Evolutionary conservation across 1,284 basidiomycete species (phyloP).

Genomic region (Takashimella tepidaria): DNA sequence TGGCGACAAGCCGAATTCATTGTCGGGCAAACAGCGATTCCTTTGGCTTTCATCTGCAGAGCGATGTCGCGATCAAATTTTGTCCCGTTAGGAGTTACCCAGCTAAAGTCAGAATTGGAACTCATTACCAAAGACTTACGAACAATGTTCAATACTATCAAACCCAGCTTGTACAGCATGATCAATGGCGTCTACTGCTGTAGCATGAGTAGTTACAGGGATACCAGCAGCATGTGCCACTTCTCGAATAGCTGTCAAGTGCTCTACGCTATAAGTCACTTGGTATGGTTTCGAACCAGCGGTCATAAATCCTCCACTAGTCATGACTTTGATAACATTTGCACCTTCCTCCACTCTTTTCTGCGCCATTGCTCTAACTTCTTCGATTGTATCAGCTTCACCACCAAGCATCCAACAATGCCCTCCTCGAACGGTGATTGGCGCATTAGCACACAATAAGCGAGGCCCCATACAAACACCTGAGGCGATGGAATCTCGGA

Average conservation of each 20-base stretch:
- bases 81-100: neutral
- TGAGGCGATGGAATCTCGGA: neutral
- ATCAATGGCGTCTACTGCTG: neutral
- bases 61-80: neutral
- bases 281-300: neutral
- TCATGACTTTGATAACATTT: constrained; percentile 1
- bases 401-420: neutral
- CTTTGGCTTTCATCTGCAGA: neutral
- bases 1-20: constrained; percentile 1
- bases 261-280: neutral
- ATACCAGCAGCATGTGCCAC: neutral
- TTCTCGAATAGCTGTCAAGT: neutral
- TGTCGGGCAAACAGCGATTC: constrained; percentile 1
- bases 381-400: neutral
- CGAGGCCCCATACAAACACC: neutral
- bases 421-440: neutral
- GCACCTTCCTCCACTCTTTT: neutral
- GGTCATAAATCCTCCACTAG: constrained; percentile 2
- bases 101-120: neutral
- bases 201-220: constrained; percentile 1
- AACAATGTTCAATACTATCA: constrained; percentile 3
- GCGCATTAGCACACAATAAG: neutral
- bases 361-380: neutral
- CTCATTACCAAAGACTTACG: neutral
- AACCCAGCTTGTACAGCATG: neutral